These are phyloP conservation scores for Fusarium pseudonygamai DNA, from an alignment of 2,329 filamentous ascomycete genomes.

Conservation along the genomic window DNA sequence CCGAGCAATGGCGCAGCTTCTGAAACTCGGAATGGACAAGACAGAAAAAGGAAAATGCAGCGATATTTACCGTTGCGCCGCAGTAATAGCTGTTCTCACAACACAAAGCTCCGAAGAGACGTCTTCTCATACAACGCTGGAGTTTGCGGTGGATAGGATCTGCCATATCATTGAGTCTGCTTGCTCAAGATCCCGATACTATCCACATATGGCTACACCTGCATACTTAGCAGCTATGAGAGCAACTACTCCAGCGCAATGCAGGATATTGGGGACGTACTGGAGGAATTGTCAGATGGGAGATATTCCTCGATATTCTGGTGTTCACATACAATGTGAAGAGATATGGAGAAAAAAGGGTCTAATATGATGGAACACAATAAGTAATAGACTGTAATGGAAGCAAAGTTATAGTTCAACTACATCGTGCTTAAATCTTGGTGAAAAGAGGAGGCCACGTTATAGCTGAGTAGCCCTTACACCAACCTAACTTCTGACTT, in stretches of 20 bases:
- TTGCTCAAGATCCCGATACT: conserved; percentile 48
- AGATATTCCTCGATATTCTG: conserved; percentile 50
- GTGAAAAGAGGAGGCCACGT: no score
- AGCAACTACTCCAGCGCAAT: conserved; percentile 46
- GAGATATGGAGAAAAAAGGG: conserved; percentile 45
- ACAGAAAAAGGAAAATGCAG: conserved; percentile 39
- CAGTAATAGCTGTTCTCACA: conserved; percentile 46
- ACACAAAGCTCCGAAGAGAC: not conserved
- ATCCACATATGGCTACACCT: conserved; percentile 51
- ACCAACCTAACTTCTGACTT: not conserved
- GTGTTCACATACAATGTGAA: conserved; percentile 45
- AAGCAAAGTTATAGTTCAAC: accelerated
- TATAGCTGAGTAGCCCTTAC: not conserved
- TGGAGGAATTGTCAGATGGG: conserved; percentile 51
- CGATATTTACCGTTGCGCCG: conserved; percentile 50
- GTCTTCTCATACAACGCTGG: conserved; percentile 28
- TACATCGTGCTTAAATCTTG: accelerated
- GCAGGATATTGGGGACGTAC: conserved; percentile 48
- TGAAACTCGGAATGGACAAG: conserved; percentile 22
- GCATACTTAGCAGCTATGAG: conserved; percentile 51
- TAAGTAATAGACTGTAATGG: not conserved
- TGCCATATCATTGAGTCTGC: conserved; percentile 48
- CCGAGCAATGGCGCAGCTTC: conserved; percentile 42
- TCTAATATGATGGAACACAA: not conserved
- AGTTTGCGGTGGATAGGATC: conserved; percentile 47